Percentiles rank a stretch among this genome's conserved stretches.
Evolutionary conservation across 2,329 filamentous ascomycete species (phyloP).

Genomic region (Herpotrichia juniperi): DNA sequence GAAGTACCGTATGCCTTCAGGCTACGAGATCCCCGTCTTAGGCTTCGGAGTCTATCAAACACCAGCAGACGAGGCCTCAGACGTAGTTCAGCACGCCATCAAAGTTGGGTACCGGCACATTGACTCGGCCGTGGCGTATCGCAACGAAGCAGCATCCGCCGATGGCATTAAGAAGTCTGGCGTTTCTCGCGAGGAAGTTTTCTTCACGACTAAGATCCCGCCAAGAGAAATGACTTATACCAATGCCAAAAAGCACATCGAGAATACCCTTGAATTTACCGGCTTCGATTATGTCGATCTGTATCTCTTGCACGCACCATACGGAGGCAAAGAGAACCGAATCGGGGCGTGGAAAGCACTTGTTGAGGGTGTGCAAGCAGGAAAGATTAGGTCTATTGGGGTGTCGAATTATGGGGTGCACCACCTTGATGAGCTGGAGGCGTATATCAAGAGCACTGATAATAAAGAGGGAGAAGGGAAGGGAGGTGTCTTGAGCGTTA

Average conservation of each 20-base stretch:
- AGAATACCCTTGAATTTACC: slow-evolving; percentile 58
- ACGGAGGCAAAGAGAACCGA: slow-evolving; percentile 56
- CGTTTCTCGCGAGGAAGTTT: slow-evolving; percentile 65
- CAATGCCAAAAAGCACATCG: slow-evolving; percentile 66
- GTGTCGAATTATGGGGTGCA: slow-evolving; percentile 63
- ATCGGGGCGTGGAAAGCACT: slow-evolving; percentile 61
- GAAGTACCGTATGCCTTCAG: slow-evolving; percentile 62
- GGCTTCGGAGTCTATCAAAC: slow-evolving; percentile 61
- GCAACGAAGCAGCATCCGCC: slow-evolving; percentile 71
- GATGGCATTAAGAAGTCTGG: slow-evolving; percentile 64
- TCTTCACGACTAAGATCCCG: slow-evolving; percentile 75
- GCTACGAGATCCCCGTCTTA: slow-evolving; percentile 65
- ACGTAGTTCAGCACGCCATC: slow-evolving; percentile 65
- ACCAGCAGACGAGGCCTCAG: slow-evolving; percentile 62
- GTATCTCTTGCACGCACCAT: slow-evolving; percentile 62
- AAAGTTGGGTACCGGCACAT: slow-evolving; percentile 67
- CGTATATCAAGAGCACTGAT: slow-evolving; percentile 65
- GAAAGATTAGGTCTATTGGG: slow-evolving; percentile 60
- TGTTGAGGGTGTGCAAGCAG: slow-evolving; percentile 58
- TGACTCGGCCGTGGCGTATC: slow-evolving; percentile 69
- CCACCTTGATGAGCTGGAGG: slow-evolving; percentile 60
- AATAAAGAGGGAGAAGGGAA: slow-evolving; percentile 67
- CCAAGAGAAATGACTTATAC: slow-evolving; percentile 62
- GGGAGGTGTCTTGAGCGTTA: slow-evolving; percentile 77
- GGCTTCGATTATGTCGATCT: slow-evolving; percentile 72